Evolutionary conservation across 164 flowering plant species (phyloP).

Genomic region (Liriodendron chinense): DNA sequence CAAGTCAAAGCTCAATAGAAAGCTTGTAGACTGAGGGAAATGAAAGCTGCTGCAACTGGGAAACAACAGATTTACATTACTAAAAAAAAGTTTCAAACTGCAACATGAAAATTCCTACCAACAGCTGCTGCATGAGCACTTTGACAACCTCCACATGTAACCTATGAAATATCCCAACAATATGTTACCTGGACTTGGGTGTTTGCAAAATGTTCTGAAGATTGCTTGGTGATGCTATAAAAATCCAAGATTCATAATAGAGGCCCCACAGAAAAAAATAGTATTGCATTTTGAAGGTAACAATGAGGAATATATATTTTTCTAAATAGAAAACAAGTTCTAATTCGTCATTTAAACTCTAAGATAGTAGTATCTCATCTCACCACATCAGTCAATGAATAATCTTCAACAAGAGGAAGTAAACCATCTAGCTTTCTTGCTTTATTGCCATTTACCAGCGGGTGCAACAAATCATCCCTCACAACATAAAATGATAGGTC

Average conservation of each 20-base stretch:
- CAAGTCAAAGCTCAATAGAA: slow-evolving; percentile 14
- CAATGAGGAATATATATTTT: not conserved
- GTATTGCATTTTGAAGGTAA: not conserved
- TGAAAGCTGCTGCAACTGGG: not conserved
- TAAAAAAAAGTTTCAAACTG: slow-evolving; percentile 1
- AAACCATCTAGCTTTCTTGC: slow-evolving; percentile 84
- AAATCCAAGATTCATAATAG: not conserved
- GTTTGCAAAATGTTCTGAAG: no score
- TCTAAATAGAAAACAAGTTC: not conserved
- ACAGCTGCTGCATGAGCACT: slow-evolving; percentile 98
- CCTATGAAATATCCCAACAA: slow-evolving; percentile 48
- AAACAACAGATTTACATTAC: slow-evolving; percentile 1
- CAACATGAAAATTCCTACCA: slow-evolving; percentile 47
- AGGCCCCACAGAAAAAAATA: not conserved
- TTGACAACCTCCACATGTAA: slow-evolving; percentile 99
- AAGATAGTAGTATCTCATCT: slow-evolving; percentile 37
- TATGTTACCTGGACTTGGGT: slow-evolving; percentile 20
- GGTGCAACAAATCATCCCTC: slow-evolving; percentile 94
- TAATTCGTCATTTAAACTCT: not conserved
- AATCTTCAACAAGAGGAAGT: slow-evolving; percentile 75
- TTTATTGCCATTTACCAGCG: slow-evolving; percentile 88
- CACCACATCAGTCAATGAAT: slow-evolving; percentile 79
- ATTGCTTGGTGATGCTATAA: no score
- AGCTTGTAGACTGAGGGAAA: slow-evolving; percentile 2
- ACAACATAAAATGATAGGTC: slow-evolving; percentile 60